Evolutionary conservation across 306 rosid genomes (phyloP).

Genomic region (Begonia fuchsioides): DNA sequence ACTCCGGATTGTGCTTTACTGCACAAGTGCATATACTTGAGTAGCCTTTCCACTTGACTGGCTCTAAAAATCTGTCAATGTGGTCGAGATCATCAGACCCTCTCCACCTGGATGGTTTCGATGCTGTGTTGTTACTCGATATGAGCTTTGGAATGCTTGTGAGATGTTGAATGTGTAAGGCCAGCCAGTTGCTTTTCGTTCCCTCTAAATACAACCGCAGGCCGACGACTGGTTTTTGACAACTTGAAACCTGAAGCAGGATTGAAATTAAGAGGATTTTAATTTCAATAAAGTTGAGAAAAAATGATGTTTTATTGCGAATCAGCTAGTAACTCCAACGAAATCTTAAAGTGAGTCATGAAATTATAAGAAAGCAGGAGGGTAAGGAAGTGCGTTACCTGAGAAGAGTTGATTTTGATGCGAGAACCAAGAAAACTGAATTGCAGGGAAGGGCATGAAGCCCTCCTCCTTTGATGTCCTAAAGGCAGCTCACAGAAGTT

Average conservation of each 20-base stretch:
- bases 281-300: not conserved
- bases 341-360: too few relatives aligned
- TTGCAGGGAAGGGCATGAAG: constrained; percentile 53
- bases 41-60: constrained; percentile 76
- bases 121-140: constrained; percentile 18
- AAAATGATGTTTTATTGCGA: not conserved
- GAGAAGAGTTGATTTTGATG: constrained; percentile 43
- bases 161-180: constrained; percentile 75
- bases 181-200: constrained; percentile 55
- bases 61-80: constrained; percentile 50
- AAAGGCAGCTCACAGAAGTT: constrained; percentile 91
- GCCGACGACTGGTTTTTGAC: constrained; percentile 79
- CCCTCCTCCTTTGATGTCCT: constrained; percentile 52
- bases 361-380: not conserved
- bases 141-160: constrained; percentile 78
- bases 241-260: constrained; percentile 54
- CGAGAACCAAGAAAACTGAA: constrained; percentile 70
- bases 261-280: not conserved
- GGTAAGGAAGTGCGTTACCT: constrained; percentile 25
- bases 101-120: constrained; percentile 39
- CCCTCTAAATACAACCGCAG: constrained; percentile 84
- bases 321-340: too few relatives aligned
- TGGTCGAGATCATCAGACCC: constrained; percentile 60
- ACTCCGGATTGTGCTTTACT: constrained; percentile 69
- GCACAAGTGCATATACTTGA: constrained; percentile 72